Evolutionary conservation across 1,284 basidiomycete species (phyloP).

Genomic region (Cryptococcus depauperatus): DNA sequence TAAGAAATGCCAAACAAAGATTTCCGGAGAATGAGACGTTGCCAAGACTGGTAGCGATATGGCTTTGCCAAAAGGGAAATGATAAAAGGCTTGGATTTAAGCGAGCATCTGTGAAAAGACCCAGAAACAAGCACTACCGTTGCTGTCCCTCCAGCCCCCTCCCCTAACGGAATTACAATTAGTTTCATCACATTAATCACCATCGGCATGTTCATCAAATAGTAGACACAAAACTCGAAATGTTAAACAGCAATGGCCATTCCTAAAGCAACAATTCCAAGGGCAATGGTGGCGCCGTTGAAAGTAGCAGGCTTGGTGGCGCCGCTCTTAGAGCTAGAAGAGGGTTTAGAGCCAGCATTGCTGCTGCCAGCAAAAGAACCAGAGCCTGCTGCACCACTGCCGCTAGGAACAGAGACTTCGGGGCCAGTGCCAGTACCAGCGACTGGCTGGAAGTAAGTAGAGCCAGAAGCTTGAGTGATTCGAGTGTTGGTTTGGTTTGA

Average conservation of each 20-base stretch:
- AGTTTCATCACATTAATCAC: no score
- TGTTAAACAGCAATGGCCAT: neutral
- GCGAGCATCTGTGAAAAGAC: no score
- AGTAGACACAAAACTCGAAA: neutral
- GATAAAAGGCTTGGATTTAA: no score
- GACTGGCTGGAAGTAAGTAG: slow-evolving; percentile 31
- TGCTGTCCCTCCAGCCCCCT: no score
- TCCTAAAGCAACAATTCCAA: slow-evolving; percentile 2
- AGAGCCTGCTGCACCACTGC: slow-evolving; percentile 9
- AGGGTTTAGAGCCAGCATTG: neutral
- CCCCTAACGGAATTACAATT: no score
- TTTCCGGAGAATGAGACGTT: no score
- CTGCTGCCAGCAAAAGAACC: slow-evolving; percentile 8
- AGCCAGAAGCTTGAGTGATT: slow-evolving; percentile 23
- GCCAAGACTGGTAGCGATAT: no score
- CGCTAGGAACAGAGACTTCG: slow-evolving; percentile 16
- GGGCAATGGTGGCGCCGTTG: neutral
- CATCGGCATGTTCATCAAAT: no score
- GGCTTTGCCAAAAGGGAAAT: no score
- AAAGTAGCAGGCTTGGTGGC: neutral
- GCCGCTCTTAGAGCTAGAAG: neutral
- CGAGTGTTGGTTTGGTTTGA: slow-evolving; percentile 35
- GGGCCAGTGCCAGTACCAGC: slow-evolving; percentile 30
- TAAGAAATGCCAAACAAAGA: no score
- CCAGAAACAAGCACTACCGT: no score